Evolutionary conservation across 768 basidiomycete species (phyloP).

Genomic region (Polyporus arcularius): DNA sequence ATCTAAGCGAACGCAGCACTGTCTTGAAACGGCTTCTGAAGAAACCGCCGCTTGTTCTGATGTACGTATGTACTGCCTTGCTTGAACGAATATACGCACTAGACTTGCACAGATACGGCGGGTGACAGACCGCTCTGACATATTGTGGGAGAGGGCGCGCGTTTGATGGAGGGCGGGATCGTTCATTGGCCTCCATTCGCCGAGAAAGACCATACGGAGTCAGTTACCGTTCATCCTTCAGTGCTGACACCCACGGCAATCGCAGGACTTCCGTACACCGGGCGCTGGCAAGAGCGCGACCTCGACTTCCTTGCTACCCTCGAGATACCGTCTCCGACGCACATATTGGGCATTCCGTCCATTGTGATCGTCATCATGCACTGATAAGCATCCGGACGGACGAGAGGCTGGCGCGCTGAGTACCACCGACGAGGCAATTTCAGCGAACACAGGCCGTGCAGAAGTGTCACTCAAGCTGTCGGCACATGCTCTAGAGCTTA

Average conservation of each 20-base stretch:
- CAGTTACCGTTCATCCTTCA: neutral
- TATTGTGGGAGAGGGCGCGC: neutral
- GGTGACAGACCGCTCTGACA: neutral
- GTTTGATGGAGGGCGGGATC: neutral
- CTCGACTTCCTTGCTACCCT: neutral
- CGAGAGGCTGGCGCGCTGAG: no score
- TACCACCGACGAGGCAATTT: no score
- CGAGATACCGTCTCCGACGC: neutral
- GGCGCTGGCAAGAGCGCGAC: neutral
- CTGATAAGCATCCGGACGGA: no score
- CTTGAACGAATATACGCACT: neutral
- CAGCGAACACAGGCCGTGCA: no score
- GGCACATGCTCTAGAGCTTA: no score
- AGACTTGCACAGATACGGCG: neutral
- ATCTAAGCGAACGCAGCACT: neutral
- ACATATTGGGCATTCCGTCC: neutral
- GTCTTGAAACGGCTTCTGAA: neutral
- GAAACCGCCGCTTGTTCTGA: neutral
- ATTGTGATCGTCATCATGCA: no score
- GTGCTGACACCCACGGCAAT: neutral
- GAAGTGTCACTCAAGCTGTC: no score
- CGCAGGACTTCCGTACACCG: neutral
- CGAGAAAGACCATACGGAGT: neutral
- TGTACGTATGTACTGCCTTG: neutral
- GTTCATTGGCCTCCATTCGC: neutral